Evolutionary conservation across 345 rosid species (phyloP).

Genomic region (Syzygium jambos): DNA sequence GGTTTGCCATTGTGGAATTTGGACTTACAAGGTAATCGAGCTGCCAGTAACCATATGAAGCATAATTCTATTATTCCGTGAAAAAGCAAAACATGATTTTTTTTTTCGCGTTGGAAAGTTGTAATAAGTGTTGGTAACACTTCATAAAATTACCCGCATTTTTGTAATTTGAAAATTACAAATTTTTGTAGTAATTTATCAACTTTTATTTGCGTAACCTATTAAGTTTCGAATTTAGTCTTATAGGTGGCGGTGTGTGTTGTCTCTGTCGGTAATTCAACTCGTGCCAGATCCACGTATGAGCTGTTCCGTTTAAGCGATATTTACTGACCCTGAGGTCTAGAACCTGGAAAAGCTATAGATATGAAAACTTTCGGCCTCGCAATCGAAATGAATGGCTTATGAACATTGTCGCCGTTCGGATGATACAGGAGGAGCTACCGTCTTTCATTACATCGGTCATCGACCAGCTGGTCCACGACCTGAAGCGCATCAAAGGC

Average conservation of each 20-base stretch:
- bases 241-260: not conserved
- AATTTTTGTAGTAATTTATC: not conserved
- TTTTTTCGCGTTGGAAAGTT: not conserved
- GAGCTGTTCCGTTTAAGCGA: not conserved
- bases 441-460: not conserved
- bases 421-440: conserved; percentile 8
- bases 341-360: not conserved
- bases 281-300: not conserved
- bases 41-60: not conserved
- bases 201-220: not conserved
- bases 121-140: not conserved
- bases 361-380: not conserved
- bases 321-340: not conserved
- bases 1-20: not conserved
- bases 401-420: not conserved
- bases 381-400: not conserved
- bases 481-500: conserved; percentile 12
- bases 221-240: not conserved
- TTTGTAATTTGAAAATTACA: not conserved
- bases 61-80: not conserved
- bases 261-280: not conserved
- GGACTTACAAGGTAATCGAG: not conserved
- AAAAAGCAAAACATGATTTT: too few relatives aligned
- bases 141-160: not conserved
- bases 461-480: conserved; percentile 9